Conservation (phyloP, 345 rosid species). For the Raphanus raphanistrum region DNA sequence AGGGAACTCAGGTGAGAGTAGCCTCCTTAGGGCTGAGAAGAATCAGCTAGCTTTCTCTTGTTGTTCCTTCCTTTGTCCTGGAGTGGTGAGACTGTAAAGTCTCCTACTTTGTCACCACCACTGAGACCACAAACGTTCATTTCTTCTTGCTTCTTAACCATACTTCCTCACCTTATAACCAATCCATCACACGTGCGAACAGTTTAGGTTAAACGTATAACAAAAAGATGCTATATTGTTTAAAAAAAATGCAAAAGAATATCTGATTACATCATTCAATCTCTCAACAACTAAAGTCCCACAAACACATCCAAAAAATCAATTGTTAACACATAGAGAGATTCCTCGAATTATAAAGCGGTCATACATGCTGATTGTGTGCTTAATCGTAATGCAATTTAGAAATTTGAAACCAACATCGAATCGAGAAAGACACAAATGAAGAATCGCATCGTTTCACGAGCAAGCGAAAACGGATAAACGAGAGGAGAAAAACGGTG, state of each 20-base stretch:
- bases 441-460: not conserved
- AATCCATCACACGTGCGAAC: conserved; percentile 11
- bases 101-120: conserved; percentile 31
- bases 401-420: not conserved
- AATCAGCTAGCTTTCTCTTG: conserved; percentile 89
- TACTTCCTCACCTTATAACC: conserved; percentile 21
- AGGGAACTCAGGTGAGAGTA: conserved; percentile 44
- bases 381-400: conserved; percentile 26
- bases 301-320: not conserved
- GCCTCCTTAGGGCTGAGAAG: conserved; percentile 38
- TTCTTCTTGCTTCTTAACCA: conserved; percentile 35
- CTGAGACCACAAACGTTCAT: conserved; percentile 7
- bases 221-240: not conserved
- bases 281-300: not conserved
- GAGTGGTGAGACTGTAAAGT: conserved; percentile 46
- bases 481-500: too few relatives aligned
- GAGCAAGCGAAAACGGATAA: conserved; percentile 7
- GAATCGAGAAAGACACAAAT: not conserved
- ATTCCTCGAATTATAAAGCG: conserved; percentile 31
- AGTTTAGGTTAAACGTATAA: not conserved
- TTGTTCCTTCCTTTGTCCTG: conserved; percentile 85
- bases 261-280: not conserved
- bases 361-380: not conserved
- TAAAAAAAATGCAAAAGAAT: not conserved
- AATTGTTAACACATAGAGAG: not conserved